Evolutionary conservation across 352 stramenopile species (phyloP).

Genomic region (Pythium sukuiense): DNA sequence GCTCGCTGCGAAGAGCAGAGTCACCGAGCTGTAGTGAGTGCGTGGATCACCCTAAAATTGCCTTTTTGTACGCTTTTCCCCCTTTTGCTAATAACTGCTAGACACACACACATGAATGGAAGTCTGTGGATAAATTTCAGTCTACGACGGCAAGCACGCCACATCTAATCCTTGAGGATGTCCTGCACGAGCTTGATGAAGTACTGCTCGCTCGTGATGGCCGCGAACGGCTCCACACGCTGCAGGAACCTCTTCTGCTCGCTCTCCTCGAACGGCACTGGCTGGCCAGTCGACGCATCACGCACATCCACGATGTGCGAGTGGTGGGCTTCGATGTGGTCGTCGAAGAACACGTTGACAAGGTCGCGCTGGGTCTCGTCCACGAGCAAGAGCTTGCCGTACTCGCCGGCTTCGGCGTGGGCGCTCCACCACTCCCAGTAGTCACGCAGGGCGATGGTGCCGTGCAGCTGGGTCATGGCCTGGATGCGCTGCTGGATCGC

Average conservation of each 20-base stretch:
- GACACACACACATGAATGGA: background rate
- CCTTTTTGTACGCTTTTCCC: conserved; percentile 1
- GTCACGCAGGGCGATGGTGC: conserved; percentile 68
- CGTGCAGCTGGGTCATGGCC: conserved; percentile 33
- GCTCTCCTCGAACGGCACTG: conserved; percentile 58
- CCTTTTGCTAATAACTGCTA: background rate
- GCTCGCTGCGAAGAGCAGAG: background rate
- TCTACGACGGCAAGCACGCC: background rate
- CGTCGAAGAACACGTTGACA: conserved; percentile 67
- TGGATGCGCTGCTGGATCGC: conserved; percentile 37
- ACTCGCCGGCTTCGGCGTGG: conserved; percentile 71
- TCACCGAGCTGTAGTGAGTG: background rate
- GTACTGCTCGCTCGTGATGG: conserved; percentile 76
- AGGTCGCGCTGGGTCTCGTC: conserved; percentile 26
- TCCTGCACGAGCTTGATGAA: conserved; percentile 60
- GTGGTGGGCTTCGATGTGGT: conserved; percentile 75
- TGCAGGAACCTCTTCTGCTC: conserved; percentile 53
- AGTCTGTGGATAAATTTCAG: background rate
- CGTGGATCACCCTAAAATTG: conserved; percentile 5
- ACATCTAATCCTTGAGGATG: conserved; percentile 19
- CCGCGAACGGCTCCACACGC: conserved; percentile 77
- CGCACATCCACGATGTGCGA: conserved; percentile 83
- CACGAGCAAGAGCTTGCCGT: conserved; percentile 75
- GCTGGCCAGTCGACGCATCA: conserved; percentile 41
- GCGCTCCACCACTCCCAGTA: conserved; percentile 88